phyloP scores from a whole-genome alignment of 768 basidiomycete genomes.

The Mycena kentingensis region DNA sequence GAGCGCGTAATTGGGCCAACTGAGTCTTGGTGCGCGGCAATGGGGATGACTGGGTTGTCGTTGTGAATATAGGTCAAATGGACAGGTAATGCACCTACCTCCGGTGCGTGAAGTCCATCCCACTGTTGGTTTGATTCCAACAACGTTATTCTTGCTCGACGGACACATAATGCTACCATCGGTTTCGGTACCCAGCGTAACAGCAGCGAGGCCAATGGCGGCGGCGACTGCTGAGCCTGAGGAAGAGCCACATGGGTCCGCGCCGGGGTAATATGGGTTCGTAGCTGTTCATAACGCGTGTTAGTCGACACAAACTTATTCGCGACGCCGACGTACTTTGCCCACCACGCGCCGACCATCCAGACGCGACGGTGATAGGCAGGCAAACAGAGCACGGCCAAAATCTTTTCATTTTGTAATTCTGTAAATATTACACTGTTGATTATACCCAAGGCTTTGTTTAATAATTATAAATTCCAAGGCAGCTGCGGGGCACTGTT shows the following conservation, averaged over 20 bases:
- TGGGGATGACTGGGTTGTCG: constrained; percentile 49
- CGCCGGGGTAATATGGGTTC: constrained; percentile 51
- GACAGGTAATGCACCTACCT: constrained; percentile 35
- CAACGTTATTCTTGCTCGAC: constrained; percentile 53
- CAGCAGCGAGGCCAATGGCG: constrained; percentile 53
- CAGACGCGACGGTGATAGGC: no score
- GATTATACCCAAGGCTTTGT: no score
- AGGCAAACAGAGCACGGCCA: no score
- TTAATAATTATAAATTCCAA: no score
- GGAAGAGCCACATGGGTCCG: constrained; percentile 59
- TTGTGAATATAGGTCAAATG: background rate
- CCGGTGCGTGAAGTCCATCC: constrained; percentile 62
- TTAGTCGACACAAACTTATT: background rate
- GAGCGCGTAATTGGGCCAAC: constrained; percentile 60
- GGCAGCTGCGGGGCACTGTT: no score
- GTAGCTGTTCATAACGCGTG: constrained; percentile 26
- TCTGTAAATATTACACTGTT: no score
- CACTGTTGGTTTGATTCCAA: constrained; percentile 62
- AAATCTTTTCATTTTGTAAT: no score
- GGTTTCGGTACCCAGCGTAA: constrained; percentile 52
- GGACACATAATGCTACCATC: constrained; percentile 60
- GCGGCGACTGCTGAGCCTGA: constrained; percentile 59
- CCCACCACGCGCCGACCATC: constrained; percentile 62
- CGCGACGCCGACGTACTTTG: constrained; percentile 32
- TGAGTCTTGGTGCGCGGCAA: constrained; percentile 59